Evolutionary conservation across 2,329 filamentous ascomycete genomes (phyloP).

Genomic region (Plenodomus lindquistii): DNA sequence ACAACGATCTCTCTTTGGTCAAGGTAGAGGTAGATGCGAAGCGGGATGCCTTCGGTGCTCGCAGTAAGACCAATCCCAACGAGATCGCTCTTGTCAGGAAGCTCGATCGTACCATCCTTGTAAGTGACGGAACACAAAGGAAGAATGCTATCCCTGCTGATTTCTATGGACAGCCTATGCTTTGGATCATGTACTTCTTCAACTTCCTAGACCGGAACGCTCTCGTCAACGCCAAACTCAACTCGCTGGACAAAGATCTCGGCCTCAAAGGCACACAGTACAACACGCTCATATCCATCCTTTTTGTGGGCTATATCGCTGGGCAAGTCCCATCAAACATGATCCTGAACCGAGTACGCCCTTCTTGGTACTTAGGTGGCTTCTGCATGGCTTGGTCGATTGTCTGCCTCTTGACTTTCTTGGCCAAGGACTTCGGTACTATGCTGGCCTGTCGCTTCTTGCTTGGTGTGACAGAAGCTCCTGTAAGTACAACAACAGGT

Average conservation of each 20-base stretch:
- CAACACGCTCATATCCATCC: conserved; percentile 51
- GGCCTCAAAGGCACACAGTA: conserved; percentile 20
- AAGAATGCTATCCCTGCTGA: background rate
- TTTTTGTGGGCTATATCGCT: conserved; percentile 29
- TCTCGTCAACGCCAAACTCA: conserved; percentile 49
- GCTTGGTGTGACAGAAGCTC: conserved; percentile 35
- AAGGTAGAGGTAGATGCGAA: background rate
- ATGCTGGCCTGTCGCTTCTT: conserved; percentile 35
- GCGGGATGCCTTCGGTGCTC: conserved; percentile 10
- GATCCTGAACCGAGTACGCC: conserved; percentile 37
- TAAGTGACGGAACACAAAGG: conserved; percentile 37
- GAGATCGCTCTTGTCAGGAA: conserved; percentile 18
- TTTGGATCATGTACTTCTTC: conserved; percentile 7
- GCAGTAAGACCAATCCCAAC: conserved; percentile 11
- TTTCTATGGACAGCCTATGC: conserved; percentile 6
- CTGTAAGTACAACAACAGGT: conserved; percentile 7
- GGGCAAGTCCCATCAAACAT: conserved; percentile 50
- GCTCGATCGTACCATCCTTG: conserved; percentile 11
- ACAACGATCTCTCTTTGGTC: background rate
- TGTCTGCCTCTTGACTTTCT: conserved; percentile 31
- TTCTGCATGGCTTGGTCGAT: conserved; percentile 42
- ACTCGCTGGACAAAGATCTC: background rate
- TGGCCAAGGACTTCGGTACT: conserved; percentile 32
- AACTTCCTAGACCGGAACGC: conserved; percentile 58
- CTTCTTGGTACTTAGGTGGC: conserved; percentile 35